phyloP scores from a whole-genome alignment of 345 rosid genomes.

The Mallotus nudiflorus region DNA sequence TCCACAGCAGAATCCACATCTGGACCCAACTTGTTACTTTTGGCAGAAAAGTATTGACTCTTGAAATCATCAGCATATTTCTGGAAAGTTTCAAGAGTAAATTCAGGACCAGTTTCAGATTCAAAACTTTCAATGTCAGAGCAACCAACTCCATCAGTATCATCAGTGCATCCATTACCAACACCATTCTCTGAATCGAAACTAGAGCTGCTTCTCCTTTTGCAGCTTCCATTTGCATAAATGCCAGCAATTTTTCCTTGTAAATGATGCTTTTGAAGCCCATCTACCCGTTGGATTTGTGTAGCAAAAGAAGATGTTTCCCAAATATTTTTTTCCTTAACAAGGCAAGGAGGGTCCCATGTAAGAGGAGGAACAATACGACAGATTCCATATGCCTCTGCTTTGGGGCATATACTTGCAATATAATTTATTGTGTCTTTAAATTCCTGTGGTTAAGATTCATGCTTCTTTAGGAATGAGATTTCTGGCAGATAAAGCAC shows the following conservation, averaged over 20 bases:
- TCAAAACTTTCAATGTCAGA: constrained; percentile 27
- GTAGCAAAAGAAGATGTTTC: constrained; percentile 43
- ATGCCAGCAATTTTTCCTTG: constrained; percentile 27
- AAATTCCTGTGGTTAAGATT: constrained; percentile 58
- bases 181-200: constrained; percentile 18
- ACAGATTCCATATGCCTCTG: constrained; percentile 67
- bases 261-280: constrained; percentile 29
- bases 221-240: constrained; percentile 13
- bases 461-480: constrained; percentile 22
- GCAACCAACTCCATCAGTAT: constrained; percentile 30
- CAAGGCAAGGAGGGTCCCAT: constrained; percentile 63
- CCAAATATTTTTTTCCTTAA: constrained; percentile 50
- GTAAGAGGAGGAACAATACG: constrained; percentile 73
- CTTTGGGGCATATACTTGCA: constrained; percentile 49
- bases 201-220: constrained; percentile 20
- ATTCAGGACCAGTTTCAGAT: constrained; percentile 39
- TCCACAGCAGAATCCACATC: constrained; percentile 22
- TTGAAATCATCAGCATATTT: constrained; percentile 47
- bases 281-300: constrained; percentile 51
- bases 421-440: constrained; percentile 56
- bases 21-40: constrained; percentile 19
- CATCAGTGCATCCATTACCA: constrained; percentile 18
- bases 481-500: constrained; percentile 12
- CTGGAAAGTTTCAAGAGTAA: constrained; percentile 55
- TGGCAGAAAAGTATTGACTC: constrained; percentile 40